Percentiles rank a stretch among this genome's conserved stretches.
Conservation (phyloP, 306 rosid species). For the Gillenia trifoliata region DNA sequence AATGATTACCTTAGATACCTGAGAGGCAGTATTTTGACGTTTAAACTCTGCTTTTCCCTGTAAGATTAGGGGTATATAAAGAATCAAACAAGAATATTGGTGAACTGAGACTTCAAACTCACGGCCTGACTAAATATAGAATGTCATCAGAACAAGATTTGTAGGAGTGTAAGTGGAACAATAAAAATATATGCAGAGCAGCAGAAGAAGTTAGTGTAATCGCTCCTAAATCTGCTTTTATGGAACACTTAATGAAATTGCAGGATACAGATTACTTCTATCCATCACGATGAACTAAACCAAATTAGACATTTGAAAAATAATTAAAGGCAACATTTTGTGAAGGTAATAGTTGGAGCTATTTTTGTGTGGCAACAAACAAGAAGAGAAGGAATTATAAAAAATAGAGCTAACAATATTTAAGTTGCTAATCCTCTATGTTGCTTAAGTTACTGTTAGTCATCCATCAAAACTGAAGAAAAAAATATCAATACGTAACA, state of each 20-base stretch:
- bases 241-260: background rate
- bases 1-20: slow-evolving; percentile 32
- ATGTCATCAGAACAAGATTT: background rate
- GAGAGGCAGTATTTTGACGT: slow-evolving; percentile 24
- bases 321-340: background rate
- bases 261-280: background rate
- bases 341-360: background rate
- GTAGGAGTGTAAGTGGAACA: background rate
- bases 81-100: background rate
- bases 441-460: background rate
- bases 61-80: slow-evolving; percentile 1
- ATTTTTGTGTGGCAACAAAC: background rate
- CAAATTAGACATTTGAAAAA: background rate
- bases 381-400: background rate
- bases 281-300: background rate
- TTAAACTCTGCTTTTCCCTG: slow-evolving; percentile 47
- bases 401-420: background rate
- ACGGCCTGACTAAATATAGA: background rate
- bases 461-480: background rate
- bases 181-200: background rate
- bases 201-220: background rate
- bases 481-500: background rate
- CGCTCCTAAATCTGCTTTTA: background rate
- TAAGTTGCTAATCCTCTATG: background rate
- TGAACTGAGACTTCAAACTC: background rate